Evolutionary conservation across 768 basidiomycete species (phyloP).

Genomic region (Sistotremastrum suecicum): DNA sequence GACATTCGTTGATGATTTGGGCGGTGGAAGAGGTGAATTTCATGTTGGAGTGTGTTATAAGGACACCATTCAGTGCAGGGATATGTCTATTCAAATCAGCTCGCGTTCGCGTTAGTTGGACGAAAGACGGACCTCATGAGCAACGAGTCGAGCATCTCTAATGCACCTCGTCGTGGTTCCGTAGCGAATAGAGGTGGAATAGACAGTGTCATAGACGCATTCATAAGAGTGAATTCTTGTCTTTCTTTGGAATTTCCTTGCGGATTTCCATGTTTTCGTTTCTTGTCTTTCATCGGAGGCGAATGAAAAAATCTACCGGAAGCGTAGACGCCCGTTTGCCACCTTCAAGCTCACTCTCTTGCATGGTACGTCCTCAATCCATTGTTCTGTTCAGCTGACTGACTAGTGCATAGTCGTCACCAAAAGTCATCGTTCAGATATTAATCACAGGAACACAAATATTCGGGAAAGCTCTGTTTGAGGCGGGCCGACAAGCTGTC

Average conservation of each 20-base stretch:
- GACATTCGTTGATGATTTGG: conserved; percentile 66
- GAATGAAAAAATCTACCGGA: not conserved
- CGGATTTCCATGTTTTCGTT: conserved; percentile 30
- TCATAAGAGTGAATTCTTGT: conserved; percentile 45
- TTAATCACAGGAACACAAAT: conserved; percentile 64
- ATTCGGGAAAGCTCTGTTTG: conserved; percentile 80
- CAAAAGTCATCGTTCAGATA: conserved; percentile 67
- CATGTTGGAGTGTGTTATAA: conserved; percentile 74
- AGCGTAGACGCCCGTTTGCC: no score
- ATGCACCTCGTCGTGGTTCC: conserved; percentile 58
- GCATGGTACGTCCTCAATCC: not conserved
- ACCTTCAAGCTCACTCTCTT: not conserved
- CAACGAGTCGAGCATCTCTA: conserved; percentile 89
- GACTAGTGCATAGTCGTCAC: conserved; percentile 45
- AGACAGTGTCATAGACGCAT: conserved; percentile 54
- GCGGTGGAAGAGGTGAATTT: conserved; percentile 51
- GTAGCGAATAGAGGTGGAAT: conserved; percentile 72
- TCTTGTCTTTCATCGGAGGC: conserved; percentile 21
- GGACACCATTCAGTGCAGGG: conserved; percentile 73
- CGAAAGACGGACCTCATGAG: conserved; percentile 65
- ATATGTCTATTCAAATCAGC: conserved; percentile 50
- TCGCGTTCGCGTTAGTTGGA: no score
- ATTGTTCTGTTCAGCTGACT: not conserved
- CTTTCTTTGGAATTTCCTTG: conserved; percentile 9
- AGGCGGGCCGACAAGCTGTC: conserved; percentile 83